Evolutionary conservation across 257 asterid species (phyloP), one percentile per base, ranked within the genome.

Genomic region (Ehretia macrophylla): DNA sequence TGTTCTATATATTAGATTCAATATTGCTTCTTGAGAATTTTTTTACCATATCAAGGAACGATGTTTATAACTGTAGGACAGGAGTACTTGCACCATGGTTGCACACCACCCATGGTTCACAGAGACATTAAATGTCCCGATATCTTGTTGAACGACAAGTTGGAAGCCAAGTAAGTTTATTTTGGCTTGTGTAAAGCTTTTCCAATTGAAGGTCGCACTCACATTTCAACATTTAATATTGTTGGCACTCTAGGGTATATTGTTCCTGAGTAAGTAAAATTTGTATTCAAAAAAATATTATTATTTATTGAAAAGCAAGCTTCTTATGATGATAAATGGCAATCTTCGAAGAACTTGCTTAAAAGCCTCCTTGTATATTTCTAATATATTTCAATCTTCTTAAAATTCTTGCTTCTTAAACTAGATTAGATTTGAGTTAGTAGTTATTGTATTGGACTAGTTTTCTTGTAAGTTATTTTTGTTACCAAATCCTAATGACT

Each of bases 71-170:
- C 8, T 42, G 16, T 59, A 58, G 81, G 86, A 48, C 17, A 77
- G 69, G 83, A 72, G 48, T 77, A 80, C 70, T 58, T 77, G 64
- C 83, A 77, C 46, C 59, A 63, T 46, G 79, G 79, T 13, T 80
- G 86, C 65, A 68, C 60, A 19, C 82, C 76, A 12, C 63, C 76
- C 12, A 72, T 77, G 54, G 60, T 81, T 40, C 87, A 75, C 61
- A 71, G 77, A 70, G 87, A 78, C 51, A 60, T 78, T 14, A 81
- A 81, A 51, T 59, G 67, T 17, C 66, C 68, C 32, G 78, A 78
- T 51, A 72, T 78, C 46, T 17, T 78, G 22, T 42, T 72, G 37
- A 60, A 69, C 17, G 68, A 60, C 17, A 65, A 70, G 0, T 55
- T 75, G 12, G 70, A 64, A 11, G 75, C 81, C 32, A 75, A 81